Evolutionary conservation across 768 basidiomycete species (phyloP), one percentile per base, ranked within the genome.

Genomic region (Baorangia bicolor): DNA sequence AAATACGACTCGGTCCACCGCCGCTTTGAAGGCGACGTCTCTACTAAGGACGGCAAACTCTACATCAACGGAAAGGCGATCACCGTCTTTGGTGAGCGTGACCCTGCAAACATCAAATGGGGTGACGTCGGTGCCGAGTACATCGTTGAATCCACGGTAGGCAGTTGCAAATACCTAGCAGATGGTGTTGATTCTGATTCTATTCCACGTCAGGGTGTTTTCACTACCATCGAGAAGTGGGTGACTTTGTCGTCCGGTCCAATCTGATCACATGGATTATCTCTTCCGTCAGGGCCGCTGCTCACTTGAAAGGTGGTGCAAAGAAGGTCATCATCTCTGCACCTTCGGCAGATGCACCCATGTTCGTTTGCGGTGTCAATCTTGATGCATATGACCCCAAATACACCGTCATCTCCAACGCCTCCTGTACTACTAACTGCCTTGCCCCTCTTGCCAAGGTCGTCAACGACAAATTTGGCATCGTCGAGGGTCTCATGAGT

Each of bases 301-400:
- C 85, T 64, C 96, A 99, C 79, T 80, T 99, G 77, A 94, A 95
- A 78, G 96, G 96, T 66, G 96, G 96, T 73, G 96, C 96, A 70
- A 98, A 98, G 87, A 99, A 98, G 82, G 96, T 99, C 72, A 81
- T 99, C 79, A 98, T 99, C 84, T 96, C 95, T 62, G 96, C 96
- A 44, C 96, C 96, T 64, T 98, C 96, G n/a, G 83, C 92, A 31
- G 92, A 95, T 72, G 93, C 94, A 7, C 93, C 93, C 64, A 95
- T 95, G 93, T 94, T 85, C 75, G 93, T 95, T 50, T 83, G 81
- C 64, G 94, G 92, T 81, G 96, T 98, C 75, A 98, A 99, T 81
- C 85, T 97, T 61, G 94, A 97, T 59, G 63, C 78, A 38, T 98
- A 99, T 77, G 87, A 97, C 74, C 75, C 94, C 64, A 86, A 88